Evolutionary conservation across 2,329 filamentous ascomycete species (phyloP), one percentile per base, ranked within the genome.

Genomic region (Aspergillus aculeatinus): DNA sequence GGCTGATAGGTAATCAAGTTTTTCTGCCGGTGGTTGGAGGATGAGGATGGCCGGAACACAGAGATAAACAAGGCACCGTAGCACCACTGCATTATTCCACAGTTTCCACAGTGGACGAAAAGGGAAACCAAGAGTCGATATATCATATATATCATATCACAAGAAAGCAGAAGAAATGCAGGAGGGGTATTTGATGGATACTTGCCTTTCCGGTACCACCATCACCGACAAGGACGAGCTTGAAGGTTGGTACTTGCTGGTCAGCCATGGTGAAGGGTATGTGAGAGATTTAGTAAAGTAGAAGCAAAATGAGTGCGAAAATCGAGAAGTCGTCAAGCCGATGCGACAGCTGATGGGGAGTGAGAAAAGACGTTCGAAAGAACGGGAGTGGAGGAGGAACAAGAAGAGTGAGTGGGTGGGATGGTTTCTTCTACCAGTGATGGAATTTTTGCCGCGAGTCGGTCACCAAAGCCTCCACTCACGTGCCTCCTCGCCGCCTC

Each of bases 201-300:
- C 88, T 81, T 81, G 96, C 95, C 93, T 99, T 99, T 84, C 95
- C 95, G 75, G 95, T 99, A 87, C 95, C 95, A 82, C 95, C 95
- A 79, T 99, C 95, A 80, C 95, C 95, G 76, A 99, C 95, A 82
- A 99, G 92, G 80, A 99, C 95, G 75, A 99, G 91, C 91, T 99
- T 99, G 90, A 99, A 99, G 80, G 92, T 96, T 70, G 94, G 92
- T 69, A 83, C 57, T 65, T 78, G 27, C 27, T 29, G 78, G 69
- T 82, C 79, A 81, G 89, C 86, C 91, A 95, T 96, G 62, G 56
- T 65, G 66, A 55, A 55, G 42, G 39, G 67, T 70, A 62, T 60
- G 65, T 65, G 70, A 66, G 66, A 66, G 49, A 25, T 48, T 42
- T 55, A 14, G 12, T 9, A 10, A 11, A 31, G 42, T 12, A 11